A percentile compares a stretch with the other conserved stretches of the same genome.
phyloP scores from a whole-genome alignment of 805 yeast species.

The Kodamaea hsintzibuensis region DNA sequence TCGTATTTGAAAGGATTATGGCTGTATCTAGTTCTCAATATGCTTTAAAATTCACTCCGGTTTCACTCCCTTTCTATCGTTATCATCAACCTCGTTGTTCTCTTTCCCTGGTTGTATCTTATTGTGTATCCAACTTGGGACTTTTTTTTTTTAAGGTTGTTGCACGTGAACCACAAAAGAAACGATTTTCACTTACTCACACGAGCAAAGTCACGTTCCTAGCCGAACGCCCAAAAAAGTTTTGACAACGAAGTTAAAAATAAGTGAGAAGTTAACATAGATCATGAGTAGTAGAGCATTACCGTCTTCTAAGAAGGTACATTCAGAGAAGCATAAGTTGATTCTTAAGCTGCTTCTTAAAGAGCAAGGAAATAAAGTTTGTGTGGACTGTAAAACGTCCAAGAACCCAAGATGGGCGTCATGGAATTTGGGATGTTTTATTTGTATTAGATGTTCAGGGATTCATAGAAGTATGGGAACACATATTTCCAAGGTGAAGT shows the following conservation, averaged over 20 bases:
- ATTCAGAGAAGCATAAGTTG: slow-evolving; percentile 60
- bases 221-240: not conserved
- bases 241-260: not conserved
- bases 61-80: not conserved
- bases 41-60: not conserved
- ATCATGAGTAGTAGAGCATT: slow-evolving; percentile 25
- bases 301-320: slow-evolving; percentile 46
- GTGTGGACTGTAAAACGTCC: slow-evolving; percentile 91
- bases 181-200: not conserved
- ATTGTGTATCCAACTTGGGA: not conserved
- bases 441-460: slow-evolving; percentile 95
- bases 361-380: slow-evolving; percentile 72
- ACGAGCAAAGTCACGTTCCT: not conserved
- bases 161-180: not conserved
- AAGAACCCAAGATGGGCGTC: slow-evolving; percentile 97
- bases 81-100: not conserved
- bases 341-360: slow-evolving; percentile 72
- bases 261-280: slow-evolving; percentile 6
- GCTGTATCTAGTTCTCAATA: not conserved
- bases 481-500: slow-evolving; percentile 88
- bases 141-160: not conserved
- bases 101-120: not conserved
- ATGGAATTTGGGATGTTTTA: slow-evolving; percentile 91
- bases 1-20: not conserved
- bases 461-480: slow-evolving; percentile 95